Base-by-base conservation (phyloP, 345 rosid genomes). In the Dipteronia sinensis region DNA sequence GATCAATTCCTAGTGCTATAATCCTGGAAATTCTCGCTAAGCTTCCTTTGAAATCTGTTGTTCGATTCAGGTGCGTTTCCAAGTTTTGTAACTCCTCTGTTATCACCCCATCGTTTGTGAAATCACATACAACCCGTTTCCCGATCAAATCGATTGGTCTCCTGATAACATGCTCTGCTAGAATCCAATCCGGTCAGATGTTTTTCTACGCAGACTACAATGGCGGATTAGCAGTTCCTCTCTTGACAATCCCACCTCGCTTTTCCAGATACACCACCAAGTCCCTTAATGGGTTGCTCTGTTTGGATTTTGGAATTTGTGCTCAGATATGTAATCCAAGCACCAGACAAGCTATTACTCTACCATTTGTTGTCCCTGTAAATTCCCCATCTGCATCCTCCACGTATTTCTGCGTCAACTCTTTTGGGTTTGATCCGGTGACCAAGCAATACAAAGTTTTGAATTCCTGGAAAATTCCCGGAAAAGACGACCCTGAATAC, bases 281-380 rank as follows among this genome's bases (percentile, higher is more conserved):
- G 20, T 78, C 81, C 0, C 51, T 73, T 12, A 77, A 82, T 16
- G 79, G 84, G 19, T 31, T 78, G 10, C 53, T 78, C 51, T 75
- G 79, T 46, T 53, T 82, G 79, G 77, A 78, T 51, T 82, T 78
- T 44, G 82, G 78, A 22, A 66, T 82, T 67, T 53, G 31, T 25
- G 79, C 84, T 27, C 75, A 76, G 0, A 29, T 82, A 17, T 78
- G 81, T 31, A 82, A 82, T 20, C 81, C 82, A 1, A 74, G 82
- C 66, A 82, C 79, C 22, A 59, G 82, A 16, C 68, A 71, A 46
- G 15, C 6, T 31, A 0, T 72, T 6, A 44, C 44, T 22, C 66
- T 72, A 7, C 80, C 80, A 1, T 62, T 65, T 4, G 10, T 79
- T 66, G 31, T 49, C 15, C 63, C 77, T 0, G 10, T 5, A 11